Evolutionary conservation across 1,284 basidiomycete species (phyloP).

Genomic region (Melampsora larici-populina): DNA sequence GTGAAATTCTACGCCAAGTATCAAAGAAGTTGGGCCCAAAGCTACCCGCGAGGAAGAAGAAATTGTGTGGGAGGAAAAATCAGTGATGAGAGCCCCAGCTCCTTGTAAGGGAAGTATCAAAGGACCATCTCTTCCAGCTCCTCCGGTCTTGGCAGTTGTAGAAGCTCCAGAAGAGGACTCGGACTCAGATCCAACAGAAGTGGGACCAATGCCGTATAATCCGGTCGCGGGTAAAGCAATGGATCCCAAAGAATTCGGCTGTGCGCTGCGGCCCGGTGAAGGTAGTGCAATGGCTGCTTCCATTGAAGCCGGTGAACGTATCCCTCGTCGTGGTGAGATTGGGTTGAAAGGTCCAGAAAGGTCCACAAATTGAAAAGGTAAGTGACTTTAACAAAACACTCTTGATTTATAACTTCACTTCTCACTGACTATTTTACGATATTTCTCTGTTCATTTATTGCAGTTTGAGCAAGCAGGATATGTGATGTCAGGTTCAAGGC

Average conservation of each 20-base stretch:
- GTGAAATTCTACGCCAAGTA: not conserved
- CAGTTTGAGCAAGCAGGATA: constrained; percentile 84
- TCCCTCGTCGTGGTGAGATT: constrained; percentile 97
- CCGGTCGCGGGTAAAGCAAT: constrained; percentile 39
- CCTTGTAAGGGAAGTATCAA: not conserved
- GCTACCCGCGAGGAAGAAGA: not conserved
- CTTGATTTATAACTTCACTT: not conserved
- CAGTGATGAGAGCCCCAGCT: not conserved
- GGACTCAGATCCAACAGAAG: constrained; percentile 29
- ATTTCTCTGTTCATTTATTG: not conserved
- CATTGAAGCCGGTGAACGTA: constrained; percentile 82
- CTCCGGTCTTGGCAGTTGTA: not conserved
- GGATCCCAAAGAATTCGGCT: constrained; percentile 60
- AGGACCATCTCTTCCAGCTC: not conserved
- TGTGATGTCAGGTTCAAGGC: constrained; percentile 94
- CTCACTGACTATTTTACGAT: not conserved
- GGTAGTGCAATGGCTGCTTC: constrained; percentile 95
- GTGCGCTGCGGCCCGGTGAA: constrained; percentile 85
- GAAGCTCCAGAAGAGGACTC: constrained; percentile 7
- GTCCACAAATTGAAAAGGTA: constrained; percentile 70
- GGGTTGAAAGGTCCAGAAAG: constrained; percentile 82
- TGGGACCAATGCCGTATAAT: constrained; percentile 44
- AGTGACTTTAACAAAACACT: not conserved
- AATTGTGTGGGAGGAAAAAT: not conserved
- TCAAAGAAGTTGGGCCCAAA: not conserved